These are phyloP conservation scores for Pichia phayaonensis DNA, from an alignment of 805 yeast genomes.

Conservation along the genomic window DNA sequence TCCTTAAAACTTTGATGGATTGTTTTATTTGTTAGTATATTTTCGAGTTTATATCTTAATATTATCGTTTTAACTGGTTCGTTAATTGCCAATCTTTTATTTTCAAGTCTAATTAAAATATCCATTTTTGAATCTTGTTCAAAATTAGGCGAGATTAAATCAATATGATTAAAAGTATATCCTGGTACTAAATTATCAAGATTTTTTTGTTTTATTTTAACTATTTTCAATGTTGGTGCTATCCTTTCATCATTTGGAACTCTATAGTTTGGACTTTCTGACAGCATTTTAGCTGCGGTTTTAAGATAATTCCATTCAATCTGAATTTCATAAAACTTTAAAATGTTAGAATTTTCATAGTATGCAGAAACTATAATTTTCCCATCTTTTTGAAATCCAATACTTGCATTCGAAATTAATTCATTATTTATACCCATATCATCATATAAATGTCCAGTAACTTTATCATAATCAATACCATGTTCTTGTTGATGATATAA, in stretches of 20 bases:
- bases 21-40: slow-evolving; percentile 7
- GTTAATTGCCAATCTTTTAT: slow-evolving; percentile 10
- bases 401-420: slow-evolving; percentile 32
- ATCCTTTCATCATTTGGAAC: slow-evolving; percentile 40
- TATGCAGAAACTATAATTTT: slow-evolving; percentile 36
- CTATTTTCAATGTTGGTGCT: slow-evolving; percentile 33
- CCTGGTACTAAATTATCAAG: slow-evolving; percentile 11
- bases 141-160: slow-evolving; percentile 39
- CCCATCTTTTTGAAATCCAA: slow-evolving; percentile 47
- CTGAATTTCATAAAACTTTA: slow-evolving; percentile 35
- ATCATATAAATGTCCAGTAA: slow-evolving; percentile 23
- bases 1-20: slow-evolving; percentile 21
- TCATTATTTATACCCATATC: slow-evolving; percentile 19
- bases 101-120: slow-evolving; percentile 37
- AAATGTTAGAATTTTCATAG: slow-evolving; percentile 28
- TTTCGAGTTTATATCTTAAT: slow-evolving; percentile 22
- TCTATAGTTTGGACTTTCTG: slow-evolving; percentile 40
- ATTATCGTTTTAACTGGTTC: slow-evolving; percentile 19
- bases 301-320: slow-evolving; percentile 52
- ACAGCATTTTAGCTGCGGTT: slow-evolving; percentile 39
- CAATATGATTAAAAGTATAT: slow-evolving; percentile 25
- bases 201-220: slow-evolving; percentile 24
- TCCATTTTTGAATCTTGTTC: slow-evolving; percentile 37
- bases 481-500: slow-evolving; percentile 61
- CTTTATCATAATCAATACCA: slow-evolving; percentile 47